Conservation (phyloP, 441 rosid species). For the Syzygium malaccense region DNA sequence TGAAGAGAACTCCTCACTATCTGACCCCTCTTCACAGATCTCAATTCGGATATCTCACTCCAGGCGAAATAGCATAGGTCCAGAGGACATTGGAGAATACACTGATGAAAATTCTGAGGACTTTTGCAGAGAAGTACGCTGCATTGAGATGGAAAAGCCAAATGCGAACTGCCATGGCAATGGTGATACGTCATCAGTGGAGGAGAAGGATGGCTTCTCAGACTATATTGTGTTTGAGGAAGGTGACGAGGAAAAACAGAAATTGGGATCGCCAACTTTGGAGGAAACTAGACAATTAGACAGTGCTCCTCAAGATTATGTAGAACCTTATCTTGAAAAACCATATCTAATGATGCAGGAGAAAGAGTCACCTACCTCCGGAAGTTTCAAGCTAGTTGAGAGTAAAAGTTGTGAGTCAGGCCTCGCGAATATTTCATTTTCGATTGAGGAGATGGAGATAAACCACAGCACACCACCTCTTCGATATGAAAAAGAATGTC, state of each 20-base stretch:
- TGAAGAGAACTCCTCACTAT: conserved; percentile 29
- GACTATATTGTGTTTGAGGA: conserved; percentile 25
- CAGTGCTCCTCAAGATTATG: conserved; percentile 18
- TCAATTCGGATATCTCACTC: conserved; percentile 24
- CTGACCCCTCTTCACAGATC: conserved; percentile 27
- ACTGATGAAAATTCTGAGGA: conserved; percentile 39
- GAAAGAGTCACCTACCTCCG: conserved; percentile 24
- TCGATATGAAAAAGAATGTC: conserved; percentile 29
- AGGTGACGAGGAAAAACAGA: conserved; percentile 26
- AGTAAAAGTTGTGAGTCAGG: conserved; percentile 70
- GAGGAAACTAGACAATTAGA: conserved; percentile 23
- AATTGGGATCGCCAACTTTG: conserved; percentile 15
- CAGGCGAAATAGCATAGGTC: conserved; percentile 18
- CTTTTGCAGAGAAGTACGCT: conserved; percentile 50
- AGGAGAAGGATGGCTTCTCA: conserved; percentile 18
- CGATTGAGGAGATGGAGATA: conserved; percentile 19
- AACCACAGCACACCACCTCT: conserved; percentile 28
- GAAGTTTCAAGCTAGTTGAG: conserved; percentile 39
- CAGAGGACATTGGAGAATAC: conserved; percentile 30
- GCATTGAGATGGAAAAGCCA: conserved; percentile 42
- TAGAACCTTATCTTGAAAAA: conserved; percentile 35
- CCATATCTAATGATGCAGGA: conserved; percentile 28
- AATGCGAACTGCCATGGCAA: conserved; percentile 16
- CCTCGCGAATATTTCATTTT: conserved; percentile 9
- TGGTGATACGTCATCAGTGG: conserved; percentile 22